Conservation (phyloP, 495 filamentous ascomycete genomes). For the Monascus purpureus region DNA sequence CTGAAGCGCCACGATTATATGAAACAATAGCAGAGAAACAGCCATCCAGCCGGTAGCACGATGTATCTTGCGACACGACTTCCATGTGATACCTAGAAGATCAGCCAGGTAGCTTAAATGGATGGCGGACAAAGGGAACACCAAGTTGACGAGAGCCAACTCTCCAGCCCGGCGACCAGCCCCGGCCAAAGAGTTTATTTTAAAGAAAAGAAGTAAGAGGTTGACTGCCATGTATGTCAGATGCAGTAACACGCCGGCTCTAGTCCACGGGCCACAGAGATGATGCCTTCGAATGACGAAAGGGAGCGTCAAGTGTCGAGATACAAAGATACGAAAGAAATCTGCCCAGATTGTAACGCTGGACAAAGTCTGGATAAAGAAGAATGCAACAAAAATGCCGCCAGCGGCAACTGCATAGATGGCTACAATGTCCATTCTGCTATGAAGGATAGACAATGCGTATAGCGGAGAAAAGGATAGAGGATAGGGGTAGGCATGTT, state of each 20-base stretch:
- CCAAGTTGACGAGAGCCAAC: constrained; percentile 6
- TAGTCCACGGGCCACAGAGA: constrained; percentile 9
- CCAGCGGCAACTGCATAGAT: constrained; percentile 10
- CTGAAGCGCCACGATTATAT: constrained; percentile 9
- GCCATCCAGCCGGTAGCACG: constrained; percentile 10
- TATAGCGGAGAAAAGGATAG: constrained; percentile 1
- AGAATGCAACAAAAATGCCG: constrained; percentile 7
- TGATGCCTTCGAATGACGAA: constrained; percentile 7
- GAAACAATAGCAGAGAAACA: constrained; percentile 7
- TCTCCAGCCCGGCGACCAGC: constrained; percentile 9
- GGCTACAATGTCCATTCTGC: constrained; percentile 5
- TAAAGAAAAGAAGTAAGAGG: constrained; percentile 9
- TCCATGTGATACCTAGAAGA: constrained; percentile 10
- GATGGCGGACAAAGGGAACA: constrained; percentile 2
- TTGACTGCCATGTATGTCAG: constrained; percentile 8
- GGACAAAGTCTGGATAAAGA: constrained; percentile 4
- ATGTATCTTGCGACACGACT: constrained; percentile 10
- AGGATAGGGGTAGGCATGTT: background rate
- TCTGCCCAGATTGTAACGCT: constrained; percentile 3
- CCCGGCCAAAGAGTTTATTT: constrained; percentile 2
- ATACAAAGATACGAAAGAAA: constrained; percentile 5
- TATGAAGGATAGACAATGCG: background rate
- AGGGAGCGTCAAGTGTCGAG: constrained; percentile 8
- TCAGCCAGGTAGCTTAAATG: constrained; percentile 15
- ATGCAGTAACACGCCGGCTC: constrained; percentile 6